Evolutionary conservation across 345 rosid genomes (phyloP), one percentile per base, ranked within the genome.

Genomic region (Lepidium africanum): DNA sequence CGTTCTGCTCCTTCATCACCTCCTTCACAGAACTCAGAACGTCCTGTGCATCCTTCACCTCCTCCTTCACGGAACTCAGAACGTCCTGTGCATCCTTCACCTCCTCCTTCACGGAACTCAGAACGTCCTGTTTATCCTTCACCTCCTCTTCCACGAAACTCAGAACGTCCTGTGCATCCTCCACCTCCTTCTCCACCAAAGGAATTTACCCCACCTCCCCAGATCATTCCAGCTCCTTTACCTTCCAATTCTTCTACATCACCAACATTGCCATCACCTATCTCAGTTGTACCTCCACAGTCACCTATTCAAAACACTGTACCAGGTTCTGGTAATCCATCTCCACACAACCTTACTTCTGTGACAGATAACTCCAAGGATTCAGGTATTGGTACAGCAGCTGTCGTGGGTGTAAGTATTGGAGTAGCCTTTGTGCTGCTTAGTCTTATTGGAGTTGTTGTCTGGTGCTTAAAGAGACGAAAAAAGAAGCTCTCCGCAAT

Each of bases 391-490:
- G 77, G 75, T 51, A 77, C 78, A 21, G 78, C 66, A 0, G 89
- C 76, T 76, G 12, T 72, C 2, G 85, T 82, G 41, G 94, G 85
- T 57, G 79, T 87, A 47, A 80, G 81, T 67, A 72, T 79, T 32
- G 87, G 73, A 5, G 76, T 80, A 14, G 91, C 77, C 19, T 47
- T 90, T 62, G 40, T 90, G 68, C 71, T 85, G 45, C 84, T 90
- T 65, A 64, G 78, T 79, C 79, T 88, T 50, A 62, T 82, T 71
- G 93, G 83, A 67, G 60, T 75, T 70, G 49, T 80, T 36, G 67
- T 79, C 4, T 90, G 88, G 81, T 88, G 87, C 79, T 48, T 82
- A 48, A 81, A 70, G 75, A 88, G 78, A 81, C 77, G 80, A 33
- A 86, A 83, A 78, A 90, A 73, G 76, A 76, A 67, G 67, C 69